phyloP scores from a whole-genome alignment of 2,329 filamentous ascomycete genomes.

The Raffaelea ambrosiae region DNA sequence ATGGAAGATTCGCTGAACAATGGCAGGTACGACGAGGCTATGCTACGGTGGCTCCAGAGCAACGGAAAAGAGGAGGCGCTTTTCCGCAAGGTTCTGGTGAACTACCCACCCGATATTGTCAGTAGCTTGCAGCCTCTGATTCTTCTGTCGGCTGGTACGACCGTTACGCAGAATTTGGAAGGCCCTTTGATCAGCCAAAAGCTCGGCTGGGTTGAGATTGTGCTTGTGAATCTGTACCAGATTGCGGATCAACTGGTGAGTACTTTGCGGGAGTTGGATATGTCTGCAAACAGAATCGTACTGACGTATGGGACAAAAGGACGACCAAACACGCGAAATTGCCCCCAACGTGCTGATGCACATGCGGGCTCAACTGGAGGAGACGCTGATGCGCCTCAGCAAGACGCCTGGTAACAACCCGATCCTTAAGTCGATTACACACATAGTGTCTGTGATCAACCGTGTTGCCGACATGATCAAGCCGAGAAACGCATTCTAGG shows the following conservation, averaged over 20 bases:
- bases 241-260: constrained; percentile 42
- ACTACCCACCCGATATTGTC: constrained; percentile 43
- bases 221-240: constrained; percentile 44
- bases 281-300: no score
- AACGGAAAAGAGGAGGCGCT: constrained; percentile 51
- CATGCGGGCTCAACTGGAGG: constrained; percentile 42
- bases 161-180: constrained; percentile 50
- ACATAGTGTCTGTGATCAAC: constrained; percentile 28
- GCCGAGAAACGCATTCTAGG: not conserved
- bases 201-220: constrained; percentile 51
- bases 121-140: constrained; percentile 52
- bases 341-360: constrained; percentile 49
- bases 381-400: constrained; percentile 42
- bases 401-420: constrained; percentile 37
- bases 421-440: constrained; percentile 37
- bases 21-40: constrained; percentile 52
- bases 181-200: constrained; percentile 45
- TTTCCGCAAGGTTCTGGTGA: constrained; percentile 47
- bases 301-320: constrained; percentile 24
- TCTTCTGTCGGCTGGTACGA: constrained; percentile 55
- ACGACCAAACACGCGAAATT: constrained; percentile 45
- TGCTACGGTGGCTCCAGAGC: constrained; percentile 59
- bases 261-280: constrained; percentile 9
- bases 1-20: constrained; percentile 56
- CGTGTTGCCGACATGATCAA: constrained; percentile 19